Base-by-base conservation (phyloP, 371 early-diverging fungal genomes). In the Umbelopsis sp. region DNA sequence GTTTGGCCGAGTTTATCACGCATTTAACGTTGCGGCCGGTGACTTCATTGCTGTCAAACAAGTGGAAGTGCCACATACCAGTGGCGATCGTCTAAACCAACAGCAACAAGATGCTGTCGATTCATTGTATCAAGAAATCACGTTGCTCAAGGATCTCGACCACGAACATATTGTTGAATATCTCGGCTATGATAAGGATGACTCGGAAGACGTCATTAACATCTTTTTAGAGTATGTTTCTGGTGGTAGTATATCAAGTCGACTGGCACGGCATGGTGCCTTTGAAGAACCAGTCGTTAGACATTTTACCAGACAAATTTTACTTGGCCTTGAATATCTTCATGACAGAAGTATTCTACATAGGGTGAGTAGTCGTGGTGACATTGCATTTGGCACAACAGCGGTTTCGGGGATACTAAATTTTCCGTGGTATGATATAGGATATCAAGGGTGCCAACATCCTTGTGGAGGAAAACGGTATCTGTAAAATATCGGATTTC, bases 211-310 rank as follows among this genome's bases (percentile, higher is more conserved):
- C 5, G 83, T 86, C 57, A 82, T 97, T 67, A 92, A 94, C 74
- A 97, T 99, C 70, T 97, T 99, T 69, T 76, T 99, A 63, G 99
- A 99, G 79, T 99, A 99, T 79, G 96, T 99, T 20, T 92, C 98
- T 37, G 99, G 99, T 67, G 99, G 98, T 4, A 95, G 96, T 50
- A 92, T 99, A 52, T 88, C 94, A 0, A 91, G 94, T 35, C 81
- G 93, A 64, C 78, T 97, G 50, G 87, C 89, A 12, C 88, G 86
- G 67, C 92, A 87, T 74, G 98, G 98, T 8, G 86, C 86, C 51
- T 96, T 97, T 75, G 92, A 93, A 44, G 93, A 92, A 69, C 81
- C 85, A 11, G 76, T 99, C 18, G 91, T 94, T 12, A 87, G 91
- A 65, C 92, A 89, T 63, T 91, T 97, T 69, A 89, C 95, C 4